Conservation (phyloP, 176 grass and related monocot genomes). For the Aegilops speltoides region DNA sequence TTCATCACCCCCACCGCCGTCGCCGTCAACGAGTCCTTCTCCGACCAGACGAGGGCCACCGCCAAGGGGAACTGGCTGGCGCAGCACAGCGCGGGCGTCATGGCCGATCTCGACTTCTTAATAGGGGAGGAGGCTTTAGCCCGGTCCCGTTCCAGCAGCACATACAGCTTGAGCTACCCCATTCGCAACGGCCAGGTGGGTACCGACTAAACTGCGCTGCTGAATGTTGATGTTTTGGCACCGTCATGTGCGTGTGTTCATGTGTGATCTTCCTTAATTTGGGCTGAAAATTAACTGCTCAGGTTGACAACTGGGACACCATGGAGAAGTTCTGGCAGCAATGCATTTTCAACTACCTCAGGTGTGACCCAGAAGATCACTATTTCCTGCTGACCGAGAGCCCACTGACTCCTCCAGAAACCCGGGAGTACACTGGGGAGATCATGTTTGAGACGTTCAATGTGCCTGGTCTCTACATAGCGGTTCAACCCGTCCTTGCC, state of each 20-base stretch:
- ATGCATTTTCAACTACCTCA: conserved; percentile 90
- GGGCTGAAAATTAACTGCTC: conserved; percentile 16
- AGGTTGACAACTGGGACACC: conserved; percentile 98
- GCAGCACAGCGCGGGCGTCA: conserved; percentile 93
- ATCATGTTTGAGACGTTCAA: conserved; percentile 99
- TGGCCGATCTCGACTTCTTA: conserved; percentile 97
- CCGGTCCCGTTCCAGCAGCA: conserved; percentile 60
- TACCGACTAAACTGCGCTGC: background rate
- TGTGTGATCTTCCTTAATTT: background rate
- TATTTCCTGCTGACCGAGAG: conserved; percentile 97
- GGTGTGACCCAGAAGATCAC: conserved; percentile 93
- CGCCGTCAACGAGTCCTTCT: conserved; percentile 82
- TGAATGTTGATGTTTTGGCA: background rate
- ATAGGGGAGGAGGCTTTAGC: conserved; percentile 88
- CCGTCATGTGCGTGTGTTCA: background rate
- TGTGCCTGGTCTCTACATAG: conserved; percentile 91
- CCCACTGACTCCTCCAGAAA: conserved; percentile 85
- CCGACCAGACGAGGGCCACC: conserved; percentile 50
- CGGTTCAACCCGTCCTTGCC: conserved; percentile 86
- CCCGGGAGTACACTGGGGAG: conserved; percentile 85
- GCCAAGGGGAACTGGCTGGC: conserved; percentile 87
- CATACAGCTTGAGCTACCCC: conserved; percentile 79
- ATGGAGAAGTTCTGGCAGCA: conserved; percentile 99
- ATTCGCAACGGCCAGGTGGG: conserved; percentile 90
- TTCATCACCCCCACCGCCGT: conserved; percentile 96